These are phyloP conservation scores for Danielia reshetovae DNA, from an alignment of 805 yeast genomes.

Conservation along the genomic window DNA sequence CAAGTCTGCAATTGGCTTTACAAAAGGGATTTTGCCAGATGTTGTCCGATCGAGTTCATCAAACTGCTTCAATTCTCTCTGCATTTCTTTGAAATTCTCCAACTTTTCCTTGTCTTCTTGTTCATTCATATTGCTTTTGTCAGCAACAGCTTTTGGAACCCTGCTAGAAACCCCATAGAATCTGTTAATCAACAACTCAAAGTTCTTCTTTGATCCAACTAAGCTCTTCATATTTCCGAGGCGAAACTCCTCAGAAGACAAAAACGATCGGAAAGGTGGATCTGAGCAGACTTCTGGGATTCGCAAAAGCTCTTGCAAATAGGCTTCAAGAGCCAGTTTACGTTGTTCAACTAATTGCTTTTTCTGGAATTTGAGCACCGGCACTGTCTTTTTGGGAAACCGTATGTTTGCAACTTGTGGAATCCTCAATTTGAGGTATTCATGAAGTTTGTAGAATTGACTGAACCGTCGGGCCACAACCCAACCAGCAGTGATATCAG, in stretches of 20 bases:
- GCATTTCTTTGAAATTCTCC: slow-evolving; percentile 45
- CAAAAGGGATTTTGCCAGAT: slow-evolving; percentile 44
- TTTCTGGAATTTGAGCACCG: slow-evolving; percentile 68
- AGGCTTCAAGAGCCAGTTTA: slow-evolving; percentile 55
- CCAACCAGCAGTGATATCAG: slow-evolving; percentile 68
- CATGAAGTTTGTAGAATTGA: slow-evolving; percentile 73
- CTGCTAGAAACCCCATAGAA: slow-evolving; percentile 24
- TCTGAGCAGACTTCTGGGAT: slow-evolving; percentile 72
- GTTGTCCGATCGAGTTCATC: slow-evolving; percentile 36
- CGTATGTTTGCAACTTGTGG: slow-evolving; percentile 46
- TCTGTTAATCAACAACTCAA: slow-evolving; percentile 31
- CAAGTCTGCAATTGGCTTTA: slow-evolving; percentile 78
- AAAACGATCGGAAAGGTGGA: slow-evolving; percentile 66
- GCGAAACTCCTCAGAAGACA: slow-evolving; percentile 65
- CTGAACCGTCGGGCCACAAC: slow-evolving; percentile 85
- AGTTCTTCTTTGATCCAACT: slow-evolving; percentile 21
- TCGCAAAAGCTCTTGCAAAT: slow-evolving; percentile 52
- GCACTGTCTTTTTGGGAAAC: slow-evolving; percentile 58
- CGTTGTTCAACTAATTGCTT: slow-evolving; percentile 61
- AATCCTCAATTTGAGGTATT: slow-evolving; percentile 52
- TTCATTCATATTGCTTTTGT: slow-evolving; percentile 2
- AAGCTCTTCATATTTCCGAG: slow-evolving; percentile 26
- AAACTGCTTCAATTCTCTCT: slow-evolving; percentile 49
- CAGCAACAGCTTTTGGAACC: neutral
- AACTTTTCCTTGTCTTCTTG: slow-evolving; percentile 14